Conservation (phyloP, 495 filamentous ascomycete species). For the Neurospora sp. region DNA sequence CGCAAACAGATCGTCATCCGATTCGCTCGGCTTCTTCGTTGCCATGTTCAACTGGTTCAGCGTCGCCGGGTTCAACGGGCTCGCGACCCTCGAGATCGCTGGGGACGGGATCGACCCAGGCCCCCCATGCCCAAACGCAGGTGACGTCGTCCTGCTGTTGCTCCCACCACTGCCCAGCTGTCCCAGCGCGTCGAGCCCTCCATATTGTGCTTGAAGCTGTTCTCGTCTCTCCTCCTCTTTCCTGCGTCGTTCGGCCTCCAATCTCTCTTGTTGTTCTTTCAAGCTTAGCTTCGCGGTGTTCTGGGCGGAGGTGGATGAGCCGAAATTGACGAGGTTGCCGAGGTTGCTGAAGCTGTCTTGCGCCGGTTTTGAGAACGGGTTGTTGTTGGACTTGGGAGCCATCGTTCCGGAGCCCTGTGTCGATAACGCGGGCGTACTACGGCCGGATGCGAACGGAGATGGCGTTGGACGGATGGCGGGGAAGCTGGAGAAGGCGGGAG, state of each 20-base stretch:
- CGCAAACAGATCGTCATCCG: constrained; percentile 52
- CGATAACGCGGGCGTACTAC: constrained; percentile 53
- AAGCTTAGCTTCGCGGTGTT: constrained; percentile 62
- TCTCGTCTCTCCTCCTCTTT: constrained; percentile 64
- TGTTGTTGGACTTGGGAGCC: constrained; percentile 31
- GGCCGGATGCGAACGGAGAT: constrained; percentile 49
- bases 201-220: constrained; percentile 64
- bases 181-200: constrained; percentile 24
- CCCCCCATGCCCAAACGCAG: constrained; percentile 6
- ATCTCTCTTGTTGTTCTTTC: constrained; percentile 70
- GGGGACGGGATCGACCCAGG: constrained; percentile 17
- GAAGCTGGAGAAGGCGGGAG: constrained; percentile 40
- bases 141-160: background rate
- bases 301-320: constrained; percentile 43
- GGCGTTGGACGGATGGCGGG: constrained; percentile 52
- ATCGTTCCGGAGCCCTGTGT: constrained; percentile 41
- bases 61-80: constrained; percentile 12
- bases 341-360: constrained; percentile 86
- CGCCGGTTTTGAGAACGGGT: constrained; percentile 48
- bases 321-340: constrained; percentile 72
- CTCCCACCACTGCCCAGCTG: background rate
- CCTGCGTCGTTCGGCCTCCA: constrained; percentile 66
- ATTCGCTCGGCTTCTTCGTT: constrained; percentile 18
- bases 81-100: constrained; percentile 2
- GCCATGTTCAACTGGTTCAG: background rate